Conservation (phyloP, 441 rosid genomes). For the Syzygium syzygioides region DNA sequence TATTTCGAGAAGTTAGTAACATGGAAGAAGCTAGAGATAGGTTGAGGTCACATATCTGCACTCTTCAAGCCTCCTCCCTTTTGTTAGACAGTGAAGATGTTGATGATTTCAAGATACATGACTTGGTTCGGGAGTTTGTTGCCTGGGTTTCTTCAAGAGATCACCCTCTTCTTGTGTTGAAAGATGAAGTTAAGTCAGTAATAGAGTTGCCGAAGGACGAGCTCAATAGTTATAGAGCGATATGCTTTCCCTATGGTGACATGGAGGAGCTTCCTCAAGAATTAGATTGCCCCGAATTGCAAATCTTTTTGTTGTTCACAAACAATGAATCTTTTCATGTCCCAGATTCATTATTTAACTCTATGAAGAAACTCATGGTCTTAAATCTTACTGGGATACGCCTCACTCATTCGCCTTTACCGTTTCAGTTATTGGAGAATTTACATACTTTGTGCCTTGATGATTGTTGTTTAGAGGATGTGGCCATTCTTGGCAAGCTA, state of each 20-base stretch:
- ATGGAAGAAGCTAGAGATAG: no score
- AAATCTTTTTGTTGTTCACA: not conserved
- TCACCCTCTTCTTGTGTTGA: no score
- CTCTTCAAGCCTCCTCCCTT: no score
- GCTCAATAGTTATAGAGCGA: fast-evolving
- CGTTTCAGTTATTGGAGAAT: fast-evolving
- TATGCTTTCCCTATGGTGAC: not conserved
- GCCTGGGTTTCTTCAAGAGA: no score
- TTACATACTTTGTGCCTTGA: fast-evolving
- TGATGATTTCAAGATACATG: no score
- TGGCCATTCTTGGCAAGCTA: fast-evolving
- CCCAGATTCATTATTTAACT: not conserved
- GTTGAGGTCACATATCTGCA: no score
- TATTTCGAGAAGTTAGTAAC: no score
- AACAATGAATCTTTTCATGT: fast-evolving
- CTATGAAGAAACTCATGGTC: fast-evolving
- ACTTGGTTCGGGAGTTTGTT: no score
- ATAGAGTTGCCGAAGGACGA: no score
- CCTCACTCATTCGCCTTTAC: fast-evolving
- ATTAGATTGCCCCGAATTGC: not conserved
- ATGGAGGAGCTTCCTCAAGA: not conserved
- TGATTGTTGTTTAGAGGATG: fast-evolving
- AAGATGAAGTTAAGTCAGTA: no score
- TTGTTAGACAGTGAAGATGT: no score
- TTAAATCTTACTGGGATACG: fast-evolving